phyloP scores from a whole-genome alignment of 345 rosid genomes.

The Orychophragmus violaceus region DNA sequence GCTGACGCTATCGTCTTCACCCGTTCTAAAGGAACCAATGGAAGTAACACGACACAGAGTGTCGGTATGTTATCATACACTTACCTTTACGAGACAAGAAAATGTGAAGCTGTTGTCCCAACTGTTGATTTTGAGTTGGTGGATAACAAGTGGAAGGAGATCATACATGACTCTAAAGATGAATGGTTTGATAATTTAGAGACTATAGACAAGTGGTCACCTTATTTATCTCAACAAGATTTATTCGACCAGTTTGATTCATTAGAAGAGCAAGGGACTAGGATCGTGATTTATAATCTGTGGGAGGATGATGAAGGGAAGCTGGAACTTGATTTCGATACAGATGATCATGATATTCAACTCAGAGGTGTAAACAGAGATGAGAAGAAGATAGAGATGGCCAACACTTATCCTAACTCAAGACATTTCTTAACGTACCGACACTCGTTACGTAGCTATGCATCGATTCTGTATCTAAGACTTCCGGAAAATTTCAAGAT shows the following conservation, averaged over 20 bases:
- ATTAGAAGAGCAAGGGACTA: constrained; percentile 48
- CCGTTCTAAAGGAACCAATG: constrained; percentile 37
- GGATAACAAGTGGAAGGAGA: constrained; percentile 38
- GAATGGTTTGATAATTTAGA: constrained; percentile 51
- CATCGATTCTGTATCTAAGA: constrained; percentile 67
- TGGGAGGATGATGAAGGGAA: constrained; percentile 74
- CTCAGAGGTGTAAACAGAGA: constrained; percentile 62
- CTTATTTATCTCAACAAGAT: constrained; percentile 42
- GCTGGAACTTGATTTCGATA: constrained; percentile 63
- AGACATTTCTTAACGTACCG: constrained; percentile 56
- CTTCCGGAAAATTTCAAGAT: constrained; percentile 54
- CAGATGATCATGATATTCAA: constrained; percentile 60
- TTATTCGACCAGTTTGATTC: constrained; percentile 50
- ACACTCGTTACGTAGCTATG: constrained; percentile 65
- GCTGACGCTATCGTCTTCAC: constrained; percentile 81
- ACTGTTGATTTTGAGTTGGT: constrained; percentile 63
- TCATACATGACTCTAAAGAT: constrained; percentile 32
- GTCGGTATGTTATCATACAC: constrained; percentile 73
- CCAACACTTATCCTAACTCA: constrained; percentile 45
- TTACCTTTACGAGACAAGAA: constrained; percentile 49
- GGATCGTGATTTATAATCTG: constrained; percentile 61
- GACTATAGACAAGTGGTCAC: constrained; percentile 62
- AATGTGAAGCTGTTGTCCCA: constrained; percentile 74
- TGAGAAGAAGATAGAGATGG: constrained; percentile 58
- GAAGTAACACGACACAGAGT: constrained; percentile 45